phyloP scores from a whole-genome alignment of 2,329 filamentous ascomycete species.

The Knufia fluminis region DNA sequence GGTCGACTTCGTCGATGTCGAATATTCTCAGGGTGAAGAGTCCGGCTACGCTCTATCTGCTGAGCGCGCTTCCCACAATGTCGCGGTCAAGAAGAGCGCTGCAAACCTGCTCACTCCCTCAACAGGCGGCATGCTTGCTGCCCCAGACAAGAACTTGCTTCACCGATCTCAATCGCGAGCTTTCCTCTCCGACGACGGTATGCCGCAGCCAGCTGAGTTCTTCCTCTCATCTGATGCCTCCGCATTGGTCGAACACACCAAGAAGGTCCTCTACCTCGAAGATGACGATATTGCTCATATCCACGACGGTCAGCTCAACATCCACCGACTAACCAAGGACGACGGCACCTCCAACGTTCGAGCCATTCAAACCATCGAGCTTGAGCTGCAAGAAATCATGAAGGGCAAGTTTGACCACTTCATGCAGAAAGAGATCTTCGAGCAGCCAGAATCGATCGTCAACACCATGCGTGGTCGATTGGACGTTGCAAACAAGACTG shows the following conservation, averaged over 20 bases:
- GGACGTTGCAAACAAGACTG: constrained; percentile 84
- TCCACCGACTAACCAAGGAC: constrained; percentile 93
- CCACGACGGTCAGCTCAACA: constrained; percentile 97
- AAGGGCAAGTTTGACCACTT: constrained; percentile 99
- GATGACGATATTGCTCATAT: constrained; percentile 99
- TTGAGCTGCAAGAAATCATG: constrained; percentile 99
- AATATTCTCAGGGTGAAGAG: constrained; percentile 61
- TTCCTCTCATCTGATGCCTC: constrained; percentile 98
- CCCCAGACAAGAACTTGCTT: constrained; percentile 93
- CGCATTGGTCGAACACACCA: constrained; percentile 98
- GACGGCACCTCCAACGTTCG: constrained; percentile 95
- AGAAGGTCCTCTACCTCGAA: constrained; percentile 99
- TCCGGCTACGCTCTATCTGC: constrained; percentile 76
- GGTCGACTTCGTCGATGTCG: constrained; percentile 98
- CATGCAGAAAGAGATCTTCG: constrained; percentile 99
- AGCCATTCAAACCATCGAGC: constrained; percentile 95
- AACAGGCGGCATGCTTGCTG: constrained; percentile 62
- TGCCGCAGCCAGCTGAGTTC: constrained; percentile 97
- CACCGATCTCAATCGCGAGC: constrained; percentile 97
- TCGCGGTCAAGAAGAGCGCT: constrained; percentile 84
- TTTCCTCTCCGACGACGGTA: constrained; percentile 97
- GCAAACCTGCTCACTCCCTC: constrained; percentile 49
- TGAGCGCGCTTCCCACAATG: constrained; percentile 91
- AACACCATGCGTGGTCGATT: constrained; percentile 99
- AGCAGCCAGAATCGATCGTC: constrained; percentile 97